phyloP scores from a whole-genome alignment of 345 rosid species.

The Anacardium occidentale region DNA sequence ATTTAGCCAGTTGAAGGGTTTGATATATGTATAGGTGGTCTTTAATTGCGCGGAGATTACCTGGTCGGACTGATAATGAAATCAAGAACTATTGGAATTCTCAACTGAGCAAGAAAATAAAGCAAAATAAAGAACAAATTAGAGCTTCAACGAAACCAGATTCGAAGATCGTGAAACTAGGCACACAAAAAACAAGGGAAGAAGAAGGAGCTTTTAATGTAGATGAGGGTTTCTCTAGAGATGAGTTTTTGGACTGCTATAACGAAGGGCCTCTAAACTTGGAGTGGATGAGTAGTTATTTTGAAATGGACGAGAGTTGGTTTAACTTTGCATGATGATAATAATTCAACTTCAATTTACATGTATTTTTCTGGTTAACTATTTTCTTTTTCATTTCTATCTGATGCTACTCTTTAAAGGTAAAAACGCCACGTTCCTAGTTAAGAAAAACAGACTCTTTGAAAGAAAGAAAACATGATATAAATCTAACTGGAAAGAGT shows the following conservation, averaged over 20 bases:
- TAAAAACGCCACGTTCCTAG: no score
- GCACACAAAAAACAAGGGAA: background rate
- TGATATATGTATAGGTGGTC: slow-evolving; percentile 40
- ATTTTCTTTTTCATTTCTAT: background rate
- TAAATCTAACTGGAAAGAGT: background rate
- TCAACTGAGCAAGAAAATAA: slow-evolving; percentile 46
- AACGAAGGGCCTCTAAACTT: slow-evolving; percentile 35
- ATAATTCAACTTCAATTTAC: background rate
- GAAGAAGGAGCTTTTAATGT: slow-evolving; percentile 9
- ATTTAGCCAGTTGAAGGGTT: background rate
- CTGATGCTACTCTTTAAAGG: no score
- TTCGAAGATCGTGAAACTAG: background rate
- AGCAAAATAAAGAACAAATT: slow-evolving; percentile 27
- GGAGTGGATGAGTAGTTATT: slow-evolving; percentile 44
- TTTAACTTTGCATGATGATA: slow-evolving; percentile 13
- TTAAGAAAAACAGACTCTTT: no score
- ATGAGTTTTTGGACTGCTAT: slow-evolving; percentile 24
- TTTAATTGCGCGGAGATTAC: slow-evolving; percentile 55
- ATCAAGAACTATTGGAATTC: slow-evolving; percentile 58
- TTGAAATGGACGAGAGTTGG: slow-evolving; percentile 37
- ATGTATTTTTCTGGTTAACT: no score
- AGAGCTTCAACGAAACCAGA: slow-evolving; percentile 7
- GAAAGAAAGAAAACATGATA: background rate
- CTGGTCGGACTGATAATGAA: slow-evolving; percentile 54
- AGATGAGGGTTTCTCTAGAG: slow-evolving; percentile 14